A percentile compares a stretch with the other conserved stretches of the same genome.
Conservation (phyloP, 768 basidiomycete species). For the Suillus decipiens region DNA sequence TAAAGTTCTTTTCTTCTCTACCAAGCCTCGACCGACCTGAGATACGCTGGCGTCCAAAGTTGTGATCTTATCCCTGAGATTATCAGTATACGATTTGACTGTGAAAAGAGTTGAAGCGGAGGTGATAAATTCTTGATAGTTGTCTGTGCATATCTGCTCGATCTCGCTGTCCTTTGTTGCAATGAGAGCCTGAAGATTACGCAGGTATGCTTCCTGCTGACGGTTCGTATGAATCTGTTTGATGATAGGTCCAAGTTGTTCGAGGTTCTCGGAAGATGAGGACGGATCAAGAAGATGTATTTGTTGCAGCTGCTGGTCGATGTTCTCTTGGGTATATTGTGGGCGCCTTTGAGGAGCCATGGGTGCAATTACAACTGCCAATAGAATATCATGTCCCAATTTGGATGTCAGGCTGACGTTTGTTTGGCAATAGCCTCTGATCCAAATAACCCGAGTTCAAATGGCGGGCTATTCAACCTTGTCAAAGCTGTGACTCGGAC, state of each 20-base stretch:
- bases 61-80: slow-evolving; percentile 89
- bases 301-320: slow-evolving; percentile 90
- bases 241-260: slow-evolving; percentile 93
- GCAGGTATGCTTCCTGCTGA: slow-evolving; percentile 88
- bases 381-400: slow-evolving; percentile 15
- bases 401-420: slow-evolving; percentile 15
- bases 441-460: slow-evolving; percentile 33
- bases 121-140: slow-evolving; percentile 97
- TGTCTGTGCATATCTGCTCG: slow-evolving; percentile 92
- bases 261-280: slow-evolving; percentile 90
- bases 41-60: slow-evolving; percentile 86
- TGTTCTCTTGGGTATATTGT: slow-evolving; percentile 77
- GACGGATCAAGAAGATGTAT: slow-evolving; percentile 87
- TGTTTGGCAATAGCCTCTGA: slow-evolving; percentile 43
- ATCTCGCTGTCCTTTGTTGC: slow-evolving; percentile 96
- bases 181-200: slow-evolving; percentile 83
- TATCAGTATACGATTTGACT: slow-evolving; percentile 95
- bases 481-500: no score
- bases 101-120: slow-evolving; percentile 96
- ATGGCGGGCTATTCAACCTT: no score
- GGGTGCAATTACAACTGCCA: slow-evolving; percentile 15
- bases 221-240: slow-evolving; percentile 88
- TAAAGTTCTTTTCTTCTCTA: slow-evolving; percentile 91
- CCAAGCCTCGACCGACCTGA: slow-evolving; percentile 82
- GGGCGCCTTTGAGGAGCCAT: slow-evolving; percentile 79